These are phyloP conservation scores for Naganishia randhawae DNA, from an alignment of 768 basidiomycete genomes.

Conservation along the genomic window DNA sequence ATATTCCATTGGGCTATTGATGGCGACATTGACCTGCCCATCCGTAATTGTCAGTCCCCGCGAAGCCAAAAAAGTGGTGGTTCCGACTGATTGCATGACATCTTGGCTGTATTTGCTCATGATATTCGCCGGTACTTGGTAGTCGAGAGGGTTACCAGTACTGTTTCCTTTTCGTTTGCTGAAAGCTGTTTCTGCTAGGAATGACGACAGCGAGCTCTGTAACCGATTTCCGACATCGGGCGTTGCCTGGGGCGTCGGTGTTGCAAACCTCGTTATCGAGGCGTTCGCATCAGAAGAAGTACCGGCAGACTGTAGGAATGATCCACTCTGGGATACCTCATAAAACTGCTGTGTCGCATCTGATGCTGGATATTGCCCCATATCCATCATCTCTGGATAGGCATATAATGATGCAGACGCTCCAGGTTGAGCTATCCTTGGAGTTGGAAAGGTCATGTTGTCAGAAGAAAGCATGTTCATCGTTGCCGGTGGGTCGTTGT, in stretches of 20 bases:
- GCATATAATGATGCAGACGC: not conserved
- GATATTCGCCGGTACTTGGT: not conserved
- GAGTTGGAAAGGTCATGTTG: not conserved
- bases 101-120: constrained; percentile 13
- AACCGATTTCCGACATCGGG: not conserved
- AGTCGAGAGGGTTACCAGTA: not conserved
- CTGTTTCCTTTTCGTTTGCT: not conserved
- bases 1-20: constrained; percentile 25
- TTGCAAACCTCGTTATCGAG: not conserved
- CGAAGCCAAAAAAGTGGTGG: not conserved
- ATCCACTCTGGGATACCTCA: not conserved
- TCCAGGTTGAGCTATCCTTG: not conserved
- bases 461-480: not conserved
- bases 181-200: not conserved
- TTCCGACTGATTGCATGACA: not conserved
- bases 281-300: not conserved
- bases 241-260: not conserved
- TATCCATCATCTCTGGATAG: not conserved
- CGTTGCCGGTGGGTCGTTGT: not conserved
- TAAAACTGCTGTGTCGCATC: not conserved
- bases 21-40: constrained; percentile 12
- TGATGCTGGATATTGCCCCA: not conserved
- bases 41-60: constrained; percentile 5
- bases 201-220: not conserved
- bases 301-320: not conserved